A percentile compares a stretch with the other conserved stretches of the same genome.
Evolutionary conservation across 139 green algal species (phyloP).

Genomic region (Coelastrella sp.): DNA sequence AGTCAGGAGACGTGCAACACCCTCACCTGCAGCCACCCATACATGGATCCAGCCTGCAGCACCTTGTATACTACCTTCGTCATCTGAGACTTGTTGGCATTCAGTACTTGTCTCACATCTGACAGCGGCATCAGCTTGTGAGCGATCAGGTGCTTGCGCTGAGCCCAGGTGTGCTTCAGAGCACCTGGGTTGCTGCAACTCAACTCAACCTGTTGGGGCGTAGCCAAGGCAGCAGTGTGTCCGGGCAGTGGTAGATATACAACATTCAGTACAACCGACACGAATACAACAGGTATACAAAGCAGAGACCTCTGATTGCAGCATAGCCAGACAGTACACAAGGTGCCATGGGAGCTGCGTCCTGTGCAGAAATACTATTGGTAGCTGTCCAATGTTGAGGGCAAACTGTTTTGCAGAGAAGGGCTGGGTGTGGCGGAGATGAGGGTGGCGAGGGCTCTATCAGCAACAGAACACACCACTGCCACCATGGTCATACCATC

Average conservation of each 20-base stretch:
- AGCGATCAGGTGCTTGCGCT: not conserved
- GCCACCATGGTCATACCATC: too few relatives aligned
- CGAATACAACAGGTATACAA: too few relatives aligned
- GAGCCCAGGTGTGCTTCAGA: not conserved
- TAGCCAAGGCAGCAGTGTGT: not conserved
- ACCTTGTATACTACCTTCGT: constrained; percentile 18
- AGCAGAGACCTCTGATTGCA: too few relatives aligned
- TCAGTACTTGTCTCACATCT: not conserved
- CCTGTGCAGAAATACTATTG: too few relatives aligned
- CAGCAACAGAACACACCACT: too few relatives aligned
- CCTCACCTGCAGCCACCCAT: constrained; percentile 27
- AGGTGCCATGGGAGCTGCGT: too few relatives aligned
- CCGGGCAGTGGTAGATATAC: not conserved
- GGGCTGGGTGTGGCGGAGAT: too few relatives aligned
- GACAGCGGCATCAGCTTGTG: constrained; percentile 1
- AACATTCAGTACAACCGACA: too few relatives aligned
- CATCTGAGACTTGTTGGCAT: constrained; percentile 6
- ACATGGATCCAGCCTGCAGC: not conserved
- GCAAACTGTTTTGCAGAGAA: too few relatives aligned
- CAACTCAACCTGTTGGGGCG: constrained; percentile 28
- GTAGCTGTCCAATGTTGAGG: too few relatives aligned
- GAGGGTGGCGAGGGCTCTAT: too few relatives aligned
- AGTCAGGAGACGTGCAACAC: not conserved
- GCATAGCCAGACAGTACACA: too few relatives aligned
- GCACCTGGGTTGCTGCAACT: constrained; percentile 4